phyloP scores from a whole-genome alignment of 495 filamentous ascomycete species.

The Symbiotaphrina buchneri region DNA sequence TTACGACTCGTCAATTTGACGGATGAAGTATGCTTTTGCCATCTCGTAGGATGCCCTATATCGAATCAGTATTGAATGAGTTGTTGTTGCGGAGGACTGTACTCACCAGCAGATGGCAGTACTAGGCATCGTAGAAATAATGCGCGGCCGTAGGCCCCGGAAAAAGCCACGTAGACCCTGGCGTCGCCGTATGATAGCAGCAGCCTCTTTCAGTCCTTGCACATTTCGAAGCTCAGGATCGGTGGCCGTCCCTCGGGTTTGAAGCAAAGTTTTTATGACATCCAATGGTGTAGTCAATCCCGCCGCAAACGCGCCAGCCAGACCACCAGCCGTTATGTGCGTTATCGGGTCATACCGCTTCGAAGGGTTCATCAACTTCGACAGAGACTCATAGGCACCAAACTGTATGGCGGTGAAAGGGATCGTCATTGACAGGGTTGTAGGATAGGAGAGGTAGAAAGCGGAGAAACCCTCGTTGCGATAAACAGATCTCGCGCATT shows the following conservation, averaged over 20 bases:
- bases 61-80: background rate
- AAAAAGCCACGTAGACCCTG: slow-evolving; percentile 80
- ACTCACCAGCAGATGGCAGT: slow-evolving; percentile 96
- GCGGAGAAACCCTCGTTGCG: slow-evolving; percentile 67
- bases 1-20: slow-evolving; percentile 9
- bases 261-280: slow-evolving; percentile 91
- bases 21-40: slow-evolving; percentile 53
- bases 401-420: slow-evolving; percentile 95
- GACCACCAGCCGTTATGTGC: slow-evolving; percentile 75
- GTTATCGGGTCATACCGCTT: slow-evolving; percentile 76
- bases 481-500: slow-evolving; percentile 78
- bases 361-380: slow-evolving; percentile 71
- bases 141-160: slow-evolving; percentile 71
- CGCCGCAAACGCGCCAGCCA: slow-evolving; percentile 84
- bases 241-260: slow-evolving; percentile 64
- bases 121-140: slow-evolving; percentile 93
- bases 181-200: slow-evolving; percentile 57
- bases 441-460: slow-evolving; percentile 98
- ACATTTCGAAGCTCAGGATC: slow-evolving; percentile 71
- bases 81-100: slow-evolving; percentile 7
- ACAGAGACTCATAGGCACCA: slow-evolving; percentile 89
- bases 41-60: slow-evolving; percentile 54
- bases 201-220: slow-evolving; percentile 62
- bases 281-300: slow-evolving; percentile 89
- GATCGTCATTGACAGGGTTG: slow-evolving; percentile 94